Conservation (phyloP, 2,329 filamentous ascomycete genomes). For the Arthrobotrys conoides region DNA sequence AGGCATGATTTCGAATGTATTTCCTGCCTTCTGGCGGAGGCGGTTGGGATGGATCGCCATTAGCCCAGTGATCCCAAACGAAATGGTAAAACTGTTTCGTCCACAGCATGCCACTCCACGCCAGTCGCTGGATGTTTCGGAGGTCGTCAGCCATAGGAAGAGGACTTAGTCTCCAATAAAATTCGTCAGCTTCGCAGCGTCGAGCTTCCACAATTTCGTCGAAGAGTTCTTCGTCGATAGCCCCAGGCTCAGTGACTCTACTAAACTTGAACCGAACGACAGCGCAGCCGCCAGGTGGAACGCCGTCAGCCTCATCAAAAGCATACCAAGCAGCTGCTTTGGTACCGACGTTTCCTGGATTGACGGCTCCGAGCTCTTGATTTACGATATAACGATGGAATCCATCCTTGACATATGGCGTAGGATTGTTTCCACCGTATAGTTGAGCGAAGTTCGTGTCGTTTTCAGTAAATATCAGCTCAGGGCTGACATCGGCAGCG, state of each 20-base stretch:
- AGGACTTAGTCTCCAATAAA: constrained; percentile 93
- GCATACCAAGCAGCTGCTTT: constrained; percentile 93
- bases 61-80: constrained; percentile 97
- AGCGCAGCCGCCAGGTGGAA: constrained; percentile 90
- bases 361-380: constrained; percentile 83
- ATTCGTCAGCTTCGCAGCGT: constrained; percentile 92
- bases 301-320: constrained; percentile 90
- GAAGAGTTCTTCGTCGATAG: constrained; percentile 89
- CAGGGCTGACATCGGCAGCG: constrained; percentile 85
- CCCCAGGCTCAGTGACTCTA: constrained; percentile 73
- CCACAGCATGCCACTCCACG: constrained; percentile 98
- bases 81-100: constrained; percentile 98
- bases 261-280: constrained; percentile 94
- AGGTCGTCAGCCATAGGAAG: constrained; percentile 94
- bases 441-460: constrained; percentile 87
- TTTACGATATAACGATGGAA: constrained; percentile 91
- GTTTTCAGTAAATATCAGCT: constrained; percentile 93
- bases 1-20: constrained; percentile 85
- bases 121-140: constrained; percentile 94
- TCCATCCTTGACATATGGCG: constrained; percentile 90
- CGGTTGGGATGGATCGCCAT: constrained; percentile 89
- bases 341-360: constrained; percentile 83
- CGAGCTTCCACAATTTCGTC: constrained; percentile 91
- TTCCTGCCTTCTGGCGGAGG: constrained; percentile 86
- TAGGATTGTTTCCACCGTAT: constrained; percentile 79